A percentile compares a stretch with the other conserved stretches of the same genome.
phyloP scores from a whole-genome alignment of 2,329 filamentous ascomycete species.

The Emmonsiellopsis sp. region DNA sequence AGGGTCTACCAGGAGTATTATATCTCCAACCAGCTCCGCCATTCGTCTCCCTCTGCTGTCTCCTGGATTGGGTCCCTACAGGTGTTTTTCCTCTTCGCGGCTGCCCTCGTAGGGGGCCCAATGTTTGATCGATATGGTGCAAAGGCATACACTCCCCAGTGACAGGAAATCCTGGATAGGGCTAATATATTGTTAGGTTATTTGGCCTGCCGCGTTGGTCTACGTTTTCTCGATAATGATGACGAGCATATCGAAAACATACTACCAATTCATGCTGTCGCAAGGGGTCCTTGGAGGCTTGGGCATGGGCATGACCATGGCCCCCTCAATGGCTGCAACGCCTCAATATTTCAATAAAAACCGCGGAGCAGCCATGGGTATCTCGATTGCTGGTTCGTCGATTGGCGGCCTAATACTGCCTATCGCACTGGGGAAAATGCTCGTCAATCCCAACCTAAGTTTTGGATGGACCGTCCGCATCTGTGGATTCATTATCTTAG shows the following conservation, averaged over 20 bases:
- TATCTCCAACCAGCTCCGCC: conserved; percentile 30
- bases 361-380: conserved; percentile 48
- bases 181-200: background rate
- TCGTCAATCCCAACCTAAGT: conserved; percentile 36
- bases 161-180: background rate
- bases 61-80: conserved; percentile 46
- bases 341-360: conserved; percentile 54
- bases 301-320: conserved; percentile 54
- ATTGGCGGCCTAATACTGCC: conserved; percentile 47
- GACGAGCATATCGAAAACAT: conserved; percentile 40
- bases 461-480: conserved; percentile 50
- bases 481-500: conserved; percentile 52
- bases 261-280: conserved; percentile 45
- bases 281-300: conserved; percentile 44
- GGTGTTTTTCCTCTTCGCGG: conserved; percentile 42
- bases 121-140: conserved; percentile 34
- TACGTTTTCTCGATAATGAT: conserved; percentile 45
- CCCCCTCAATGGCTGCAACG: conserved; percentile 53
- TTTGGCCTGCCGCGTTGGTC: conserved; percentile 22
- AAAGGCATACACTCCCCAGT: conserved; percentile 3
- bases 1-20: conserved; percentile 47
- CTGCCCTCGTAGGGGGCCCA: conserved; percentile 44
- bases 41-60: conserved; percentile 37
- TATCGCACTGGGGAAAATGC: conserved; percentile 33
- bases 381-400: conserved; percentile 50